Conservation (phyloP, 1,284 basidiomycete species). For the Afroboletus lepidellus region DNA sequence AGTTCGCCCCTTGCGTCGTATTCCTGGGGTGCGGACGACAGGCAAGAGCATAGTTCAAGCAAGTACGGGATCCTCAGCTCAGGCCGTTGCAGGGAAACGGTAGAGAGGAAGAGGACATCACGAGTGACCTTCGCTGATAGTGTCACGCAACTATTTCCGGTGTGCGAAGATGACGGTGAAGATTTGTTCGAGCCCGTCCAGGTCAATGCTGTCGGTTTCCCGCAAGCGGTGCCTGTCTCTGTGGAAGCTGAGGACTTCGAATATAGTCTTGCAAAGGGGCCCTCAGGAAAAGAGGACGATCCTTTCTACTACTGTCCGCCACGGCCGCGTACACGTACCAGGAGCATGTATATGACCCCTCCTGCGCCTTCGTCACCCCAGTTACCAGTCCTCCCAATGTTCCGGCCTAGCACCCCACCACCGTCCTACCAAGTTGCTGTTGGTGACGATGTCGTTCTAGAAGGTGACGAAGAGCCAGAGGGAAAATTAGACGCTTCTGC, state of each 20-base stretch:
- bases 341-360: constrained; percentile 26
- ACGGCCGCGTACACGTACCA: constrained; percentile 30
- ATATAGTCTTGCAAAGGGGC: background rate
- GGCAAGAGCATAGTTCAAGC: background rate
- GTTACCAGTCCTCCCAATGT: constrained; percentile 18
- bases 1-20: constrained; percentile 29
- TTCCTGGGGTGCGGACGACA: constrained; percentile 16
- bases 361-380: constrained; percentile 6
- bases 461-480: constrained; percentile 3
- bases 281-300: constrained; percentile 23
- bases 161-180: constrained; percentile 32
- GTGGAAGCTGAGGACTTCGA: constrained; percentile 5
- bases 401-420: constrained; percentile 25
- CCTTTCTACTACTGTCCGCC: constrained; percentile 25
- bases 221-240: constrained; percentile 4
- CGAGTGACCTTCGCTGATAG: constrained; percentile 26
- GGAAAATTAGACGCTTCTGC: constrained; percentile 23
- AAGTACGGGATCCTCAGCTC: constrained; percentile 20
- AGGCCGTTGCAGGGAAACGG: constrained; percentile 11
- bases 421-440: constrained; percentile 24
- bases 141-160: constrained; percentile 30
- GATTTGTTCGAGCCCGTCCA: constrained; percentile 10
- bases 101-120: constrained; percentile 15
- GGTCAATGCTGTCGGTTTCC: constrained; percentile 19
- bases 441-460: background rate